Evolutionary conservation across 2,329 filamentous ascomycete genomes (phyloP).

Genomic region (Diplodia mutila): DNA sequence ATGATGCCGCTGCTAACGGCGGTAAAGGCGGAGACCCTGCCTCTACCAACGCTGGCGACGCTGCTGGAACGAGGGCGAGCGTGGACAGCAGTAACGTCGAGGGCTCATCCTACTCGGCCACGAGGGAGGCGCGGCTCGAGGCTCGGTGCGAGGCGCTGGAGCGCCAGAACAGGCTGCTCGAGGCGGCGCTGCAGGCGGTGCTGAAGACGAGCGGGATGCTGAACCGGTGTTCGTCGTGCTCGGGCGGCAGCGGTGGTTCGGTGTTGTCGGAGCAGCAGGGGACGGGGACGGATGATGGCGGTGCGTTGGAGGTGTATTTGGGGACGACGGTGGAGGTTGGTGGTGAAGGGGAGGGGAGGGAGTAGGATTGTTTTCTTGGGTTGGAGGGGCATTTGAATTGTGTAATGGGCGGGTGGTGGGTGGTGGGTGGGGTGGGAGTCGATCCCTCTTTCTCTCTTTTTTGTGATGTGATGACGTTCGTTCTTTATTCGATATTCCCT

Average conservation of each 20-base stretch:
- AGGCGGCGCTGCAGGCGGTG: slow-evolving; percentile 47
- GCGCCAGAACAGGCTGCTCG: slow-evolving; percentile 44
- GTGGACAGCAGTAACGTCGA: neutral
- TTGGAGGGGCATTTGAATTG: neutral
- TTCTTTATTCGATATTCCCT: neutral
- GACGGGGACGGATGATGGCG: slow-evolving; percentile 31
- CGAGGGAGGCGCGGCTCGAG: slow-evolving; percentile 35
- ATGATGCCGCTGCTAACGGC: neutral
- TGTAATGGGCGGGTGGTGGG: neutral
- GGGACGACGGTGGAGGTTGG: slow-evolving; percentile 28
- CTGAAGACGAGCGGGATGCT: slow-evolving; percentile 33
- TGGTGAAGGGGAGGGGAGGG: neutral
- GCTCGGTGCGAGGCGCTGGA: slow-evolving; percentile 42
- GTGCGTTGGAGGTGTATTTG: slow-evolving; percentile 45
- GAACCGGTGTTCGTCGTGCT: slow-evolving; percentile 34
- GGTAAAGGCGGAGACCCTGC: neutral
- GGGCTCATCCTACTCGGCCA: neutral
- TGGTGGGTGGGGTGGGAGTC: neutral
- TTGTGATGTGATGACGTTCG: neutral
- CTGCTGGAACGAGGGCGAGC: neutral
- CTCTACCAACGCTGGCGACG: neutral
- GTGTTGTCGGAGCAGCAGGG: neutral
- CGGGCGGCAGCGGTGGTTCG: neutral
- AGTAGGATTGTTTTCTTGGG: neutral
- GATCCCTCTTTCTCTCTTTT: neutral